Evolutionary conservation across 345 rosid genomes (phyloP).

Genomic region (Camelina hispida): DNA sequence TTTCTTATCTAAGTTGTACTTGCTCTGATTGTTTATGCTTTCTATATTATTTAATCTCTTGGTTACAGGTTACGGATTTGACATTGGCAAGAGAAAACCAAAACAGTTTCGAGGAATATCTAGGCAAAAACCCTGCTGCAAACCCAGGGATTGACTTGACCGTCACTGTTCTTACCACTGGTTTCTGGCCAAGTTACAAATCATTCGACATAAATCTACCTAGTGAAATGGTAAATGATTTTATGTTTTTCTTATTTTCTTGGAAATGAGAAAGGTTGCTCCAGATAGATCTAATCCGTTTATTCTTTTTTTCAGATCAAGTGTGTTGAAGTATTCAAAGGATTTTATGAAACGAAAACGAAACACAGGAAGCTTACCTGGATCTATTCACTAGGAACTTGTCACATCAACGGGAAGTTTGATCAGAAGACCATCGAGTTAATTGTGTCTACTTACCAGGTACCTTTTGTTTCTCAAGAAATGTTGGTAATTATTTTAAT

Average conservation of each 20-base stretch:
- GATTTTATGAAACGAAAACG: slow-evolving; percentile 59
- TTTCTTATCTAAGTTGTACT: background rate
- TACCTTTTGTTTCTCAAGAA: slow-evolving; percentile 33
- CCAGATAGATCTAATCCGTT: slow-evolving; percentile 5
- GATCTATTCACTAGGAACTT: slow-evolving; percentile 72
- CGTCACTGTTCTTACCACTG: slow-evolving; percentile 87
- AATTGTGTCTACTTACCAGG: slow-evolving; percentile 77
- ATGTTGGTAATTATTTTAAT: background rate
- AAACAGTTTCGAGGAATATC: slow-evolving; percentile 71
- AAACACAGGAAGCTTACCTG: slow-evolving; percentile 69
- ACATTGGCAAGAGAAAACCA: slow-evolving; percentile 90
- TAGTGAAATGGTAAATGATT: slow-evolving; percentile 64
- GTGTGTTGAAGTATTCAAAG: slow-evolving; percentile 66
- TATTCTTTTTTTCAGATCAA: slow-evolving; percentile 56
- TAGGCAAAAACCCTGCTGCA: slow-evolving; percentile 53
- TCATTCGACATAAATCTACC: slow-evolving; percentile 84
- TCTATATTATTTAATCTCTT: slow-evolving; percentile 1
- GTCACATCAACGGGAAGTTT: slow-evolving; percentile 65
- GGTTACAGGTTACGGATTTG: slow-evolving; percentile 76
- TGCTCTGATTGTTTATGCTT: slow-evolving; percentile 12
- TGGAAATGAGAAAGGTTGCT: background rate
- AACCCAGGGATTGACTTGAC: slow-evolving; percentile 81
- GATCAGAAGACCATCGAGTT: slow-evolving; percentile 63
- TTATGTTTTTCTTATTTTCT: background rate
- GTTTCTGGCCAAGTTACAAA: slow-evolving; percentile 93